phyloP scores from a whole-genome alignment of 2,329 filamentous ascomycete genomes.

The Corynespora cassiicola region DNA sequence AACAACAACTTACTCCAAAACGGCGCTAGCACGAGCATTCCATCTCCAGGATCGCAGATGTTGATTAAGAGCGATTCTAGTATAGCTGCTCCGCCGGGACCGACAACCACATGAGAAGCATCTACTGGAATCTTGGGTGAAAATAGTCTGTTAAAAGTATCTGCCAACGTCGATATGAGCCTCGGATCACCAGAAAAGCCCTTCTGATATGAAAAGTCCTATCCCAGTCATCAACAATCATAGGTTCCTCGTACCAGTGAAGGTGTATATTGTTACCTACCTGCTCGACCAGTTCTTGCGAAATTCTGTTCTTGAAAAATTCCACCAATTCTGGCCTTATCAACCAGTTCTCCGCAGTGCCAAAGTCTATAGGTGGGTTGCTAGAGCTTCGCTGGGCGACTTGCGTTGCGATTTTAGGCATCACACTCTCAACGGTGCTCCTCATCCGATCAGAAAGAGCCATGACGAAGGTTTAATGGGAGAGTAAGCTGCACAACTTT shows the following conservation, averaged over 20 bases:
- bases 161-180: constrained; percentile 19
- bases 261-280: too few species aligned
- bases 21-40: constrained; percentile 33
- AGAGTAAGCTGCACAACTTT: too few species aligned
- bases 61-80: constrained; percentile 36
- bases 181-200: constrained; percentile 19
- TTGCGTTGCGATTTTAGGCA: constrained; percentile 18
- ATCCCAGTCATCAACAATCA: background rate
- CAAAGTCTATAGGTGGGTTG: constrained; percentile 22
- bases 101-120: constrained; percentile 20
- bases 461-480: too few species aligned
- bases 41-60: constrained; percentile 39
- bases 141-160: constrained; percentile 33
- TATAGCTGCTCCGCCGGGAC: constrained; percentile 16
- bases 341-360: constrained; percentile 20
- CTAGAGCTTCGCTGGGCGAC: background rate
- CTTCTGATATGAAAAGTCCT: constrained; percentile 17
- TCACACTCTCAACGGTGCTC: constrained; percentile 13
- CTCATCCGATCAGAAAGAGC: constrained; percentile 6
- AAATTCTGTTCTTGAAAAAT: constrained; percentile 16
- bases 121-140: constrained; percentile 19
- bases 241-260: background rate
- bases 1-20: constrained; percentile 29
- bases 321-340: constrained; percentile 14
- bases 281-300: constrained; percentile 1